Percentiles rank a stretch among this genome's conserved stretches.
Evolutionary conservation across 2,329 filamentous ascomycete genomes (phyloP).

Genomic region (Fusarium xyrophilum): DNA sequence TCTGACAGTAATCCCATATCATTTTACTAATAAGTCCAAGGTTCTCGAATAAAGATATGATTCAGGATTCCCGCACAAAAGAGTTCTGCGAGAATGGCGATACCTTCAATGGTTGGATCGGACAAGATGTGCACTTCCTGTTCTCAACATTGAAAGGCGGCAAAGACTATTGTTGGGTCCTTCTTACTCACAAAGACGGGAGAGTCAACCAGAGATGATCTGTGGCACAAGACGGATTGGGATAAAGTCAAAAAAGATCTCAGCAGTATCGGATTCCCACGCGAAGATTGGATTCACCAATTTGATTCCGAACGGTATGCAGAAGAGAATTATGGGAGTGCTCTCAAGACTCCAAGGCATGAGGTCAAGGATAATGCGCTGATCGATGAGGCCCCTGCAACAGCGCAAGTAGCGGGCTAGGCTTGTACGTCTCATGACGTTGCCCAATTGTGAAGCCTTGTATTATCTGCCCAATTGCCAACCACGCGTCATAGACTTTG

Average conservation of each 20-base stretch:
- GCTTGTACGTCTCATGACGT: background rate
- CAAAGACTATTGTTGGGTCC: conserved; percentile 60
- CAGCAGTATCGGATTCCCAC: conserved; percentile 18
- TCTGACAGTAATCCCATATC: fast-evolving
- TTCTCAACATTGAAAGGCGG: conserved; percentile 60
- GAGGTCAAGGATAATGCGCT: background rate
- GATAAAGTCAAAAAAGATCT: conserved; percentile 25
- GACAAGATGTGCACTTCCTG: conserved; percentile 53
- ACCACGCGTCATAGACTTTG: conserved; percentile 9
- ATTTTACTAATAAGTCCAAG: background rate
- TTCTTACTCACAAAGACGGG: conserved; percentile 56
- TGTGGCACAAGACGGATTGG: conserved; percentile 38
- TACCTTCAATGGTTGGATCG: conserved; percentile 63
- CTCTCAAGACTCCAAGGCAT: background rate
- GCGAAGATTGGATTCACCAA: conserved; percentile 34
- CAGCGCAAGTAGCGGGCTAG: background rate
- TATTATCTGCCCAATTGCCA: no score
- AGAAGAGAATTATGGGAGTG: conserved; percentile 27
- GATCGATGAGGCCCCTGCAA: background rate
- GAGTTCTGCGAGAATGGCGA: conserved; percentile 64
- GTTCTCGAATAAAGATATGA: conserved; percentile 55
- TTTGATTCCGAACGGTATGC: conserved; percentile 34
- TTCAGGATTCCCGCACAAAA: conserved; percentile 58
- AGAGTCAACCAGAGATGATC: conserved; percentile 31
- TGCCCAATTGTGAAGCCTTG: background rate